These are phyloP conservation scores for Aspergillus melleus DNA, from an alignment of 2,329 filamentous ascomycete genomes.

Conservation along the genomic window DNA sequence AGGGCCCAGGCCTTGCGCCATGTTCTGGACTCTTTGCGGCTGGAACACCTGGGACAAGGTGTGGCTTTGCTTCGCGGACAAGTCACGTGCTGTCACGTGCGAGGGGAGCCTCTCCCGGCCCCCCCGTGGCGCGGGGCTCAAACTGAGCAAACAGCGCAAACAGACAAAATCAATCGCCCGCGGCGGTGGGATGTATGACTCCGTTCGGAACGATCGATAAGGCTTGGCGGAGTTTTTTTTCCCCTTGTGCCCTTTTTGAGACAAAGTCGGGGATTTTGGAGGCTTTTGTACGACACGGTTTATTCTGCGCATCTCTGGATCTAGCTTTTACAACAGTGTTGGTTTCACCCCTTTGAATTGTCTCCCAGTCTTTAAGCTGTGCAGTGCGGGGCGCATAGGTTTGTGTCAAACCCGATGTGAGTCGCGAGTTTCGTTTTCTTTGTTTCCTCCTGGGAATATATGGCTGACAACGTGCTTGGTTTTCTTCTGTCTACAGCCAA, in stretches of 20 bases:
- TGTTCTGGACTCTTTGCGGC: constrained; percentile 32
- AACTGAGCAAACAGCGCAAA: constrained; percentile 29
- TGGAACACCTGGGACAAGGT: constrained; percentile 1
- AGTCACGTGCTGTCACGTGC: constrained; percentile 5
- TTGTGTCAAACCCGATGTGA: not conserved
- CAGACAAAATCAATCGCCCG: constrained; percentile 5
- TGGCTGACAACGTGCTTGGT: not conserved
- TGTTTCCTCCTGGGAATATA: not conserved
- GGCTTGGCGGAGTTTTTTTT: constrained; percentile 33
- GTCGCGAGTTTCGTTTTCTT: not conserved
- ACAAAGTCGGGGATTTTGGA: not conserved
- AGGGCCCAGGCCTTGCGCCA: constrained; percentile 30
- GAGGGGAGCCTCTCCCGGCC: no score
- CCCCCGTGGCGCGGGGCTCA: not conserved
- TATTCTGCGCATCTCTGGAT: not conserved
- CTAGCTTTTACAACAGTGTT: not conserved
- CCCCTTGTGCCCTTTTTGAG: not conserved
- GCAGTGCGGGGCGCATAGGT: not conserved
- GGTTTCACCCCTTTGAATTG: not conserved
- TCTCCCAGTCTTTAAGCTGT: not conserved
- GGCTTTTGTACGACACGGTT: no score
- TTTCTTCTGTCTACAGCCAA: constrained; percentile 14
- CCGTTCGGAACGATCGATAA: constrained; percentile 7
- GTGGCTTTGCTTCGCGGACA: not conserved
- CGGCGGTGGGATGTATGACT: constrained; percentile 24